Evolutionary conservation across 1,284 basidiomycete species (phyloP), one percentile per base, ranked within the genome.

Genomic region (Sanghuangporus baumii): DNA sequence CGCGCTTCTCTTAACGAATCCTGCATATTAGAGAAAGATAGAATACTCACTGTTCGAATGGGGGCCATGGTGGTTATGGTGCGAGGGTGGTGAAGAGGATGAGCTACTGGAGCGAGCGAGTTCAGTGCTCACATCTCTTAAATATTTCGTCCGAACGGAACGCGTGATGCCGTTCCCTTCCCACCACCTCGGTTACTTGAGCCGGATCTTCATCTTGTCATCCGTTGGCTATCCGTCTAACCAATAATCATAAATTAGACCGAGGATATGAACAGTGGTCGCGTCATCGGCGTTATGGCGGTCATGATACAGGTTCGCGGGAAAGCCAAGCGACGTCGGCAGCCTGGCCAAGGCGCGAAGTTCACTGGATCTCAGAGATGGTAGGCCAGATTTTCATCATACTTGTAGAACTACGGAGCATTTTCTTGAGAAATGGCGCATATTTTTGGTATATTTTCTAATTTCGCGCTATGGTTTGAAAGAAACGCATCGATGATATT

Each of bases 31-130:
- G 40, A 36, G 31, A 23, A 23, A 20, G 23, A 23, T 23, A 50
- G 54, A 16, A 23, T 47, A 71, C 81, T 60, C 70, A 85, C 86
- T 47, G 85, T 86, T 70, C 69, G 75, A 55, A 87, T 81, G 64
- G 85, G 84, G n/a, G 84, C 72, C 85, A 87, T 87, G 69, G 63
- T 69, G 66, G 64, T 46, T 46, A 59, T 57, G 56, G 63, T 60
- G 34, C 31, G 23, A 55, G 38, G 55, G 52, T 12, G 59, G 59
- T 40, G 43, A 36, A 36, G 38, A 64, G 60, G 4, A 23, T 12
- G 47, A 57, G 26, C 31, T 54, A 46, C 16, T 16, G 14, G 54
- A 52, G 50, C 31, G 54, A 52, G 50, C 31, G 52, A 31, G 31
- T 16, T 14, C 9, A 47, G 18, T 20, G 18, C 12, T 43, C 31